These are phyloP conservation scores for Penicillium cinerascens DNA, from an alignment of 495 filamentous ascomycete species.

Conservation along the genomic window DNA sequence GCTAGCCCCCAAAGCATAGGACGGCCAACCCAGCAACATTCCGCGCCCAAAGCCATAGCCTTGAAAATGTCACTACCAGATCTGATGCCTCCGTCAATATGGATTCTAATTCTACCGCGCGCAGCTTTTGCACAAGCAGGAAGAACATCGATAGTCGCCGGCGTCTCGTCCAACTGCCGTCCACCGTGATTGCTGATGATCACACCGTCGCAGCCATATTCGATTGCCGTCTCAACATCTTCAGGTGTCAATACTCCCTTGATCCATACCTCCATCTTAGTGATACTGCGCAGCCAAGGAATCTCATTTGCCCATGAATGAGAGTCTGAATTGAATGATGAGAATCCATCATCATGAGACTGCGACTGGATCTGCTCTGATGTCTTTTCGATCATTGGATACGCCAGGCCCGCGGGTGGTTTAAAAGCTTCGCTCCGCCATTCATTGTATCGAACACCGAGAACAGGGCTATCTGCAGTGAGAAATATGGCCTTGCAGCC, in stretches of 20 bases:
- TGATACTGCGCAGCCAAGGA: slow-evolving; percentile 45
- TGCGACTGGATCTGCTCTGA: slow-evolving; percentile 62
- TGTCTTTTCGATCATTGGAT: slow-evolving; percentile 53
- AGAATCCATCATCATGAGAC: slow-evolving; percentile 50
- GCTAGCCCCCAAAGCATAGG: slow-evolving; percentile 51
- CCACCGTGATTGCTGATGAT: slow-evolving; percentile 71
- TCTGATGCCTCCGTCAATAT: slow-evolving; percentile 63
- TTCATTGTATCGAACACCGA: slow-evolving; percentile 53
- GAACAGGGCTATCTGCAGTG: slow-evolving; percentile 81
- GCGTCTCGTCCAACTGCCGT: slow-evolving; percentile 61
- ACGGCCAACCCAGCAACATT: slow-evolving; percentile 61
- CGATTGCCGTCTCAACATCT: slow-evolving; percentile 52
- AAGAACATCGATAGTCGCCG: slow-evolving; percentile 57
- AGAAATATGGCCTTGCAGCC: slow-evolving; percentile 62
- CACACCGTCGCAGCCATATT: slow-evolving; percentile 55
- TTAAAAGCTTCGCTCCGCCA: slow-evolving; percentile 35
- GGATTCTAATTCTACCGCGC: slow-evolving; percentile 58
- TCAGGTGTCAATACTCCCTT: slow-evolving; percentile 55
- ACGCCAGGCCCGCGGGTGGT: slow-evolving; percentile 29
- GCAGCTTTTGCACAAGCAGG: slow-evolving; percentile 61
- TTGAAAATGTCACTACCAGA: slow-evolving; percentile 68
- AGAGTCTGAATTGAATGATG: slow-evolving; percentile 58
- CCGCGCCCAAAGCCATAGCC: slow-evolving; percentile 62
- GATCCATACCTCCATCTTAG: slow-evolving; percentile 53
- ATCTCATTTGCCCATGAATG: slow-evolving; percentile 57